Percentiles rank a stretch among this genome's conserved stretches.
These are phyloP conservation scores for Protomyces arabidopsidicola DNA, from an alignment of 1,139 yeast species.

Conservation along the genomic window DNA sequence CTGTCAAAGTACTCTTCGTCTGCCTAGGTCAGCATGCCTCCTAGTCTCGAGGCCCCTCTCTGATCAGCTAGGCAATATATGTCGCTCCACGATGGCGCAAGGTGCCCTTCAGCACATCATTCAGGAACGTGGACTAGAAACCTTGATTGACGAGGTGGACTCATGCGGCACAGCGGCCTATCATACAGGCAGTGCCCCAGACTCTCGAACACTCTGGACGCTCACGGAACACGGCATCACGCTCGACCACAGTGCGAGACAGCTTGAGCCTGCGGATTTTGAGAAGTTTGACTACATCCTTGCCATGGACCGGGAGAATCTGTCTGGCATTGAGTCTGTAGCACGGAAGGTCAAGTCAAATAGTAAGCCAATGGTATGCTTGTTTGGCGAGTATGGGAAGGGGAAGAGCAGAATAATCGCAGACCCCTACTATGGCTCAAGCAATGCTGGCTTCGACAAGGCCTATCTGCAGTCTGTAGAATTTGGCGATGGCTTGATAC, in stretches of 20 bases:
- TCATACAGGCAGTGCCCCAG: constrained; percentile 14
- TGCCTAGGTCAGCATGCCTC: constrained; percentile 1
- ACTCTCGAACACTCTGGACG: constrained; percentile 11
- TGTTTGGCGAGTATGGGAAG: constrained; percentile 26
- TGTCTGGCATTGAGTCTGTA: constrained; percentile 9
- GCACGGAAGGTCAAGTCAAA: constrained; percentile 5
- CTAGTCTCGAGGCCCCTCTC: not conserved
- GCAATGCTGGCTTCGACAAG: constrained; percentile 10
- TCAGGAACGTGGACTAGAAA: not conserved
- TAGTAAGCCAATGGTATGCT: not conserved
- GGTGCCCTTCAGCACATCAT: constrained; percentile 7
- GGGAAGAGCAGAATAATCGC: constrained; percentile 3
- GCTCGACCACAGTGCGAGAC: constrained; percentile 17
- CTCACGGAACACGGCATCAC: not conserved
- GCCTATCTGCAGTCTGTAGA: constrained; percentile 12
- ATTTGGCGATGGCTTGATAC: constrained; percentile 9
- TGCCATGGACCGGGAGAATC: constrained; percentile 27
- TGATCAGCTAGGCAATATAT: constrained; percentile 4
- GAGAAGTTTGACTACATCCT: constrained; percentile 26
- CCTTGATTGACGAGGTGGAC: constrained; percentile 4
- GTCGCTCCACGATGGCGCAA: constrained; percentile 25
- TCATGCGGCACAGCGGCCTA: constrained; percentile 24
- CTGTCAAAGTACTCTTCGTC: constrained; percentile 8
- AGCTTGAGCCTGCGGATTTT: constrained; percentile 17
- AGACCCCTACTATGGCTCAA: constrained; percentile 29